phyloP scores from a whole-genome alignment of 1,139 yeast species.

The Citeromyces hawaiiensis region DNA sequence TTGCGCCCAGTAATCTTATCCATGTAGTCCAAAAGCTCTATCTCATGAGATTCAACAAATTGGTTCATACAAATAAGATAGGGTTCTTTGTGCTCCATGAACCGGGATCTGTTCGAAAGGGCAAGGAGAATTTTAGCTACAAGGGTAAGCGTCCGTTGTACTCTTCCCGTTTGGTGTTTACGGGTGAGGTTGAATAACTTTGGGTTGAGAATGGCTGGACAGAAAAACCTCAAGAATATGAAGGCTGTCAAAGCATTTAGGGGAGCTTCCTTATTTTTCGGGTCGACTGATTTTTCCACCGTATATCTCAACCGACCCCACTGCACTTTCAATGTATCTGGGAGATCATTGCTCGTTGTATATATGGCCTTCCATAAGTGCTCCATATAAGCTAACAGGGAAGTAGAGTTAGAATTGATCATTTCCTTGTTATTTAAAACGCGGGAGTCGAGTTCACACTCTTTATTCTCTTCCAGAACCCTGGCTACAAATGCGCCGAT shows the following conservation, averaged over 20 bases:
- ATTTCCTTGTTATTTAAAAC: slow-evolving; percentile 17
- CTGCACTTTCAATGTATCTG: slow-evolving; percentile 51
- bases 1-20: slow-evolving; percentile 62
- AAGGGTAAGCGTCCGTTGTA: slow-evolving; percentile 68
- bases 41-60: slow-evolving; percentile 45
- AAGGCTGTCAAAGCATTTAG: slow-evolving; percentile 73
- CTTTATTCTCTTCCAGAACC: slow-evolving; percentile 30
- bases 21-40: slow-evolving; percentile 52
- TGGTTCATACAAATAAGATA: slow-evolving; percentile 59
- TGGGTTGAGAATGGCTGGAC: slow-evolving; percentile 88
- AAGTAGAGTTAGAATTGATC: slow-evolving; percentile 28
- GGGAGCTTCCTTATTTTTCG: slow-evolving; percentile 38
- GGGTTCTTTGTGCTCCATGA: slow-evolving; percentile 71
- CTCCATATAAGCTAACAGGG: slow-evolving; percentile 41
- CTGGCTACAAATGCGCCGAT: slow-evolving; percentile 55
- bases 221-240: slow-evolving; percentile 71
- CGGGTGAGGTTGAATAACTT: slow-evolving; percentile 64
- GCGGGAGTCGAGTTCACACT: slow-evolving; percentile 68
- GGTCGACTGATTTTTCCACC: slow-evolving; percentile 46
- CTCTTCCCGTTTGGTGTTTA: slow-evolving; percentile 54
- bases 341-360: slow-evolving; percentile 62
- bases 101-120: slow-evolving; percentile 62
- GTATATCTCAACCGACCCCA: slow-evolving; percentile 44
- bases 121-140: slow-evolving; percentile 75
- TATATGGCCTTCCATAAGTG: slow-evolving; percentile 65